Evolutionary conservation across 805 yeast genomes (phyloP).

Genomic region (Pichia insulana): DNA sequence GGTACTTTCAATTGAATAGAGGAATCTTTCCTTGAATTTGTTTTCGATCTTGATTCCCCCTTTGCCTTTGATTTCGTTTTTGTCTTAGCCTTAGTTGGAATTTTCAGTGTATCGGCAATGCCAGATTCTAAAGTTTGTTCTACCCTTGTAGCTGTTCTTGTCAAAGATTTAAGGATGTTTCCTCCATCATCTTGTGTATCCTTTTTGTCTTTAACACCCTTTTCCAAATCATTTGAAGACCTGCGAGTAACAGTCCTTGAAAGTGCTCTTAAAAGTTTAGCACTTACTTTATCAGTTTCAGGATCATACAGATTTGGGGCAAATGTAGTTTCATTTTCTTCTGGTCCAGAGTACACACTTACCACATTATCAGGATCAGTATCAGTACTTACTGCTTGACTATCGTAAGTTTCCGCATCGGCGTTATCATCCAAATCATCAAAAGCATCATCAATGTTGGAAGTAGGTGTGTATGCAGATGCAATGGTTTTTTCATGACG

Average conservation of each 20-base stretch:
- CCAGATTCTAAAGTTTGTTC: conserved; percentile 20
- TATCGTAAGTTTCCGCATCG: conserved; percentile 18
- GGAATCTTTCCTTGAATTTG: not conserved
- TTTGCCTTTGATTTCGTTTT: not conserved
- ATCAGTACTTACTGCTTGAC: conserved; percentile 5
- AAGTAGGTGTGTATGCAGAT: conserved; percentile 20
- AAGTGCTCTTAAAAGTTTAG: conserved; percentile 18
- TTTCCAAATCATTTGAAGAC: conserved; percentile 4
- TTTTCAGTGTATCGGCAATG: not conserved
- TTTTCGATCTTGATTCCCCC: no score
- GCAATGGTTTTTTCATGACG: conserved; percentile 53
- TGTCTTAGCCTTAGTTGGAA: not conserved
- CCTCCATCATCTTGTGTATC: conserved; percentile 15
- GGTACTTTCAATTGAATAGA: no score
- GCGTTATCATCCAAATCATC: conserved; percentile 5
- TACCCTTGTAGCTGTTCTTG: conserved; percentile 15
- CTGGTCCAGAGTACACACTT: conserved; percentile 21
- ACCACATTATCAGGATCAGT: conserved; percentile 8
- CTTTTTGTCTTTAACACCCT: not conserved
- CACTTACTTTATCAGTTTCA: conserved; percentile 19
- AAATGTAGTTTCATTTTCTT: conserved; percentile 18
- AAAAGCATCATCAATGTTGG: conserved; percentile 1
- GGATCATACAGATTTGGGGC: conserved; percentile 24
- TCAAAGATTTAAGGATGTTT: conserved; percentile 15
- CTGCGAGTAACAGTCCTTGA: conserved; percentile 17